phyloP scores from a whole-genome alignment of 1,284 basidiomycete genomes.

The Ceratobasidium sp. region DNA sequence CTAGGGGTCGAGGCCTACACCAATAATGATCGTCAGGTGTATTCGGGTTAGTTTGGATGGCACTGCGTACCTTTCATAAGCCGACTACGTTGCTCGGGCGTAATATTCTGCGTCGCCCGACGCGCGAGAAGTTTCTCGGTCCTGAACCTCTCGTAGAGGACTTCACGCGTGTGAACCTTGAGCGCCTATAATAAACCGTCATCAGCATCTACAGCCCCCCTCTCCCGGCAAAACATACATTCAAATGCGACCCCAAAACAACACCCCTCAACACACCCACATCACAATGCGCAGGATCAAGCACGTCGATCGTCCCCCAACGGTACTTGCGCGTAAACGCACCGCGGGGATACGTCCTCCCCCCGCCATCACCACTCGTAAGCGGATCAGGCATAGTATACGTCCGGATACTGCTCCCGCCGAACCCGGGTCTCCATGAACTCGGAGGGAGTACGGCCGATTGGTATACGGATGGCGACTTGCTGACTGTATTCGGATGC shows the following conservation, averaged over 20 bases:
- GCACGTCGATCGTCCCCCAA: conserved; percentile 86
- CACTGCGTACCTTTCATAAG: conserved; percentile 45
- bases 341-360: conserved; percentile 70
- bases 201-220: conserved; percentile 42
- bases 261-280: conserved; percentile 83
- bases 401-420: neutral
- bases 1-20: conserved; percentile 35
- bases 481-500: conserved; percentile 53
- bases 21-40: neutral
- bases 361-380: conserved; percentile 53
- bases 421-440: conserved; percentile 54
- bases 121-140: conserved; percentile 86
- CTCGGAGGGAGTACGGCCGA: conserved; percentile 44
- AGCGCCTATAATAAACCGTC: conserved; percentile 66
- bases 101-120: conserved; percentile 80
- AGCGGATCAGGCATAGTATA: conserved; percentile 42
- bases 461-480: conserved; percentile 68
- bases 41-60: too few relatives aligned
- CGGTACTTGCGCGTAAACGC: conserved; percentile 80
- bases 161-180: conserved; percentile 82
- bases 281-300: conserved; percentile 84
- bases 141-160: conserved; percentile 84
- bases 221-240: conserved; percentile 63
- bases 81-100: conserved; percentile 30
- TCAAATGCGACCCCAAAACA: conserved; percentile 81